Evolutionary conservation across 1,284 basidiomycete genomes (phyloP), one percentile per base, ranked within the genome.

Genomic region (Tremellales sp.): DNA sequence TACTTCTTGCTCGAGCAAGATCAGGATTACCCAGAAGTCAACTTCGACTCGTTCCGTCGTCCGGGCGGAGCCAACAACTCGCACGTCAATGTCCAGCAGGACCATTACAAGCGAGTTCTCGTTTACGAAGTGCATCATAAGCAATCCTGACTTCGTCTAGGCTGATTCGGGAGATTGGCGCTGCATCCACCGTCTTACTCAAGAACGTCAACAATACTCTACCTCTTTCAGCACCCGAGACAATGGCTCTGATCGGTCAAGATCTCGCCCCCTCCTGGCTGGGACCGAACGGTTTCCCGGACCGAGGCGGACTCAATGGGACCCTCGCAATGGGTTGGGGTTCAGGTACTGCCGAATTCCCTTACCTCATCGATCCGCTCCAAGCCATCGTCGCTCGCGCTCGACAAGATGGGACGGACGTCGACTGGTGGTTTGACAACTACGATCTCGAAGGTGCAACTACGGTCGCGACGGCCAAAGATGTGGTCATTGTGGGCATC

Each of bases 281-380:
- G 27, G 88, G 88, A 0, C 84, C 88, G 2, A 91, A 90, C 72
- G 80, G 82, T 42, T 89, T 82, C 60, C 33, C 71, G 11, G 85
- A 89, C 48, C 75, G 75, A 10, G 76, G 75, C n/a, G 77, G 77
- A 4, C 52, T 68, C n/a, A 64, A 72, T 17, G 75, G 75, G 27
- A 80, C 84, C n/a, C 77, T 90, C 2, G 87, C 85, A 4, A 84
- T 88, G 80, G 88, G 87, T 25, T 90, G 89, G 88, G 89, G 84
- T 17, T 82, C 81, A 43, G 86, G 86, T 46, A 69, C 78, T 6
- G 69, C 65, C 40, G 65, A 78, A 24, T 79, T 75, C 65, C 72
- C 77, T 0, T 79, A 77, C 66, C 72, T 79, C 29, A 69, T 80
- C 48, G 73, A 75, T 24, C 76, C 86, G 4, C 74, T 85, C 43